A percentile compares a stretch with the other conserved stretches of the same genome.
Evolutionary conservation across 2,329 filamentous ascomycete species (phyloP).

Genomic region (Domatiomyces catenatus): DNA sequence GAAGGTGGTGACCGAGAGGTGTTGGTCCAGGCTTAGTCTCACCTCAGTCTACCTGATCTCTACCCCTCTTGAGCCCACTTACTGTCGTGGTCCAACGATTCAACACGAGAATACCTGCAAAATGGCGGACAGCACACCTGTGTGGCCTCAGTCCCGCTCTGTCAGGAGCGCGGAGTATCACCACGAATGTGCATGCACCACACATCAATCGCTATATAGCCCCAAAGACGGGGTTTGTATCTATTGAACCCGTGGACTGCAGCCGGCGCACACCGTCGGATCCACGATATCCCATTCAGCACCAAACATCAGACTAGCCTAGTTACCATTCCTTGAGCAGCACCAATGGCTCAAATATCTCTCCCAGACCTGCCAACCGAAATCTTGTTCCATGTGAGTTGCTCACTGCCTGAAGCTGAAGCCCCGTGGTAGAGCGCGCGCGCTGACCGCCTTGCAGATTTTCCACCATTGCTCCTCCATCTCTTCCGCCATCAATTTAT

Average conservation of each 20-base stretch:
- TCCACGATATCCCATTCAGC: neutral
- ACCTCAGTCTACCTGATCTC: neutral
- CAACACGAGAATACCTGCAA: neutral
- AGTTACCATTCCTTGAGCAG: neutral
- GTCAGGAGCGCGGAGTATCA: neutral
- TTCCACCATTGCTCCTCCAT: conserved; percentile 39
- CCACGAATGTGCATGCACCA: neutral
- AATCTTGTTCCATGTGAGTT: conserved; percentile 33
- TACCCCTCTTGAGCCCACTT: neutral
- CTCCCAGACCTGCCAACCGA: conserved; percentile 43
- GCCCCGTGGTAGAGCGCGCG: neutral
- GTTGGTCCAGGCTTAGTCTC: neutral
- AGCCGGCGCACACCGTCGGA: conserved; percentile 12
- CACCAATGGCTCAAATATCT: conserved; percentile 27
- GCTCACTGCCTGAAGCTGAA: neutral
- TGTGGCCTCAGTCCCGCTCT: neutral
- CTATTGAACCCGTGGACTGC: conserved; percentile 25
- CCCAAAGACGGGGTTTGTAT: conserved; percentile 38
- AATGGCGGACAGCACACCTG: neutral
- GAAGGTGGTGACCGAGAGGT: neutral
- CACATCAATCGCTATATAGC: conserved; percentile 27
- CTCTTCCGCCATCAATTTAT: conserved; percentile 38
- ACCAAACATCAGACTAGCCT: conserved; percentile 2
- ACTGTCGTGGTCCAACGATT: neutral
- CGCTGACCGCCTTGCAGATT: conserved; percentile 19